These are phyloP conservation scores for Teratosphaeria zuluensis DNA, from an alignment of 2,329 filamentous ascomycete genomes.

Conservation along the genomic window DNA sequence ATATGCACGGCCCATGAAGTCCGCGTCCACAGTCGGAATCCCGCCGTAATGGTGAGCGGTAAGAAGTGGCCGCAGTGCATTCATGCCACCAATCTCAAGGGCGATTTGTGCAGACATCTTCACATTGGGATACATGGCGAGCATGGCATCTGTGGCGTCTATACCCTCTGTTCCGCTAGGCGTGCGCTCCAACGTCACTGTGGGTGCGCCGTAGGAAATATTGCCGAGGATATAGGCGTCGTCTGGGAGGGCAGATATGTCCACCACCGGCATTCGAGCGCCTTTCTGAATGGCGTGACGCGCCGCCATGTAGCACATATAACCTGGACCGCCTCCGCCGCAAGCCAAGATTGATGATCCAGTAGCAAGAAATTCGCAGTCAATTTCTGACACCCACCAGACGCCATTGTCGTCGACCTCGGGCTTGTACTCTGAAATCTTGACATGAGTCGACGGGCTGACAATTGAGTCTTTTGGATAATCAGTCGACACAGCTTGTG, in stretches of 20 bases:
- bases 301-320: conserved; percentile 43
- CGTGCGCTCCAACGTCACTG: conserved; percentile 49
- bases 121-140: conserved; percentile 37
- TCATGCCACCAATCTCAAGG: conserved; percentile 56
- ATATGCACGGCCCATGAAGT: conserved; percentile 39
- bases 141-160: conserved; percentile 36
- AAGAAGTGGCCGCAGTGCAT: conserved; percentile 51
- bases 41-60: conserved; percentile 44
- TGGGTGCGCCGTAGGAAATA: conserved; percentile 50
- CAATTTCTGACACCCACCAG: conserved; percentile 51
- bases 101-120: conserved; percentile 49
- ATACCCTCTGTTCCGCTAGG: conserved; percentile 45
- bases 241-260: conserved; percentile 41
- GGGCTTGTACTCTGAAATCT: conserved; percentile 28
- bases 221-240: conserved; percentile 46
- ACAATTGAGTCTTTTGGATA: conserved; percentile 7
- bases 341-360: conserved; percentile 54
- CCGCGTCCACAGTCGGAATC: conserved; percentile 34
- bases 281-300: conserved; percentile 43
- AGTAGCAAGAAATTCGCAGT: conserved; percentile 47
- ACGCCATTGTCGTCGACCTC: conserved; percentile 35
- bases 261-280: conserved; percentile 43
- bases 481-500: conserved; percentile 6
- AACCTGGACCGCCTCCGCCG: conserved; percentile 50
- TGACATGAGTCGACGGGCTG: conserved; percentile 11